Base-by-base conservation (phyloP, 2,329 filamentous ascomycete species). In the Phialemoniopsis sp. region DNA sequence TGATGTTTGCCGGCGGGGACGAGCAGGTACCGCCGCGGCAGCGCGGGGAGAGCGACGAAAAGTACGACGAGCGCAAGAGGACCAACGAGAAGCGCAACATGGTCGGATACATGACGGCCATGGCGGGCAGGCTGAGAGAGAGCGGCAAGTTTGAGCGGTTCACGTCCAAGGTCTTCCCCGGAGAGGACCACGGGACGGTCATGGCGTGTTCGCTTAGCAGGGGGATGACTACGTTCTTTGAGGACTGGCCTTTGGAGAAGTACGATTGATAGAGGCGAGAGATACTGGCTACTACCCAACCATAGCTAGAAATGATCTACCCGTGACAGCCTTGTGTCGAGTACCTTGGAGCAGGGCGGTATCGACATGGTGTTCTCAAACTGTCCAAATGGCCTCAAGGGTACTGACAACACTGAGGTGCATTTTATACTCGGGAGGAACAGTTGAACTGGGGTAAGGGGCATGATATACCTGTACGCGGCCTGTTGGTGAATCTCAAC, bases 1-100 rank as follows among this genome's bases (percentile, higher is more conserved):
- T 61, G 14, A 38, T 68, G 8, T 54, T 59, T 8, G 51, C 64
- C 14, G 59, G 63, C 0, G 58, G 56, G 14, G 53, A 52, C 5
- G 58, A 64, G 41, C 53, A 63, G 36, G 48, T 50, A 4, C 47
- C 62, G 8, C 44, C 49, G 2, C 52, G 46, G 31, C 42, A 40
- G 17, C 43, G 48, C 7, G 53, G 47, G 0, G 62, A 66, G 33
- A 43, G 53, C 0, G 48, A 55, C 0, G 56, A 59, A 4, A 40
- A 51, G 3, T 66, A 59, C 44, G 40, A 54, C 32, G 51, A 47
- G 33, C 44, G 56, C n/a, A 16, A 41, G 21, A 26, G 21, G 21
- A 10, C 10, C 21, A 10, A 47, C 4, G 39, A 39, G 8, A 41
- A 47, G 26, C 43, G 49, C 31, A 43, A 46, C 2, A 59, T 59